Evolutionary conservation across 768 basidiomycete genomes (phyloP), one percentile per base, ranked within the genome.

Genomic region (Mycena haematopus): DNA sequence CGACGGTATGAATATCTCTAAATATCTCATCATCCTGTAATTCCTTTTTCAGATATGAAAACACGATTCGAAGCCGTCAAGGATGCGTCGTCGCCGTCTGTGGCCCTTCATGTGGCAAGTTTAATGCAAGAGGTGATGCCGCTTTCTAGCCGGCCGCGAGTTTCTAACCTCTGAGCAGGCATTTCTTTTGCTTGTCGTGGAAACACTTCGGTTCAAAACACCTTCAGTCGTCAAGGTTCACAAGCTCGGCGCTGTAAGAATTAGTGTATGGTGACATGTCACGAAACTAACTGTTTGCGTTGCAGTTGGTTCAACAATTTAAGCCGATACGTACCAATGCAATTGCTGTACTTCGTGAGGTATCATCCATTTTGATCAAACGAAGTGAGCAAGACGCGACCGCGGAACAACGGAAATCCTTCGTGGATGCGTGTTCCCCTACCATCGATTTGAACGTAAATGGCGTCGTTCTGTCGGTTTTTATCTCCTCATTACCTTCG

Each of bases 201-300:
- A 88, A 71, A 88, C 87, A 0, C 68, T 84, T 54, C 86, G 92
- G 14, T 94, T 93, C 80, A 92, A 91, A 72, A 75, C 85, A 9
- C 74, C 86, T 3, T 84, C 88, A 0, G 80, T 90, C 19, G 82
- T 89, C 44, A 92, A 91, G 72, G 79, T 85, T 40, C 83, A 93
- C 73, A 93, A 89, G 72, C 83, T 91, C 47, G 88, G 89, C 46
- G 79, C 79, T 64, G 91, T 93, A 70, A 68, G 87, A 29, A 22
- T 53, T 79, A 54, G 25, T 36, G 40, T 17, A 15, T 11, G 31
- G 19, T 45, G 25, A 6, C 24, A 50, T 22, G 13, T 35, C 45
- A 14, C 38, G 31, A 35, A 35, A 61, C 21, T 53, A 10, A 57
- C 29, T 31, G 29, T 31, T 9, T 17, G 57, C 35, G n/a, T 25